phyloP scores from a whole-genome alignment of 2,329 filamentous ascomycete species.

The Chalaropsis ovoidea region DNA sequence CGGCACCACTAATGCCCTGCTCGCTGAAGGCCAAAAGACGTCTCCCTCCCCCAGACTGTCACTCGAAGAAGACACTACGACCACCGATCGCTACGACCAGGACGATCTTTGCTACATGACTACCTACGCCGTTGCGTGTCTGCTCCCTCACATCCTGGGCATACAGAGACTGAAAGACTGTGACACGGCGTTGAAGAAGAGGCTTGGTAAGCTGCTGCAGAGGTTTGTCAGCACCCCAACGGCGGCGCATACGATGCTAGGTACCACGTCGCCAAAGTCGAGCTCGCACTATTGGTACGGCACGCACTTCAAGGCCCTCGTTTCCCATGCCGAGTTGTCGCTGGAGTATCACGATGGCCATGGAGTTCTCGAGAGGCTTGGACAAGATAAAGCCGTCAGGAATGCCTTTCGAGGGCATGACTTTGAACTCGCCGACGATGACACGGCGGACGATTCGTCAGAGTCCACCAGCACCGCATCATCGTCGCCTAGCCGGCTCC shows the following conservation, averaged over 20 bases:
- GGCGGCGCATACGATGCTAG: not conserved
- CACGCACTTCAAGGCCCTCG: slow-evolving; percentile 11
- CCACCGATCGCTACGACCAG: slow-evolving; percentile 15
- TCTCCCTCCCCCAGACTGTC: not conserved
- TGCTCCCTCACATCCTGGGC: slow-evolving; percentile 8
- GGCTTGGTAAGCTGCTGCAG: not conserved
- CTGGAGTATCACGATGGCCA: not conserved
- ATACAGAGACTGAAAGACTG: not conserved
- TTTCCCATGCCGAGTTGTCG: slow-evolving; percentile 8
- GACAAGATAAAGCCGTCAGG: not conserved
- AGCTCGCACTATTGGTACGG: slow-evolving; percentile 19
- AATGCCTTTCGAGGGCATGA: not conserved
- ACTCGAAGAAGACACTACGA: not conserved
- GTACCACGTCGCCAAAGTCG: not conserved
- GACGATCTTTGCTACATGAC: slow-evolving; percentile 18
- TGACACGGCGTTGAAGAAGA: not conserved
- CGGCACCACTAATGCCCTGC: not conserved
- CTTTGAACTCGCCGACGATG: not conserved
- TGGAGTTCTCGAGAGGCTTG: not conserved
- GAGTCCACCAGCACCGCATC: not conserved
- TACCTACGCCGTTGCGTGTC: slow-evolving; percentile 11
- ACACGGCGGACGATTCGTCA: not conserved
- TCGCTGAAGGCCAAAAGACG: not conserved
- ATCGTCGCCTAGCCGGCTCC: not conserved
- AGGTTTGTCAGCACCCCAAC: not conserved